Evolutionary conservation across 371 early-diverging fungal genomes (phyloP).

Genomic region (Mucor mucedo): DNA sequence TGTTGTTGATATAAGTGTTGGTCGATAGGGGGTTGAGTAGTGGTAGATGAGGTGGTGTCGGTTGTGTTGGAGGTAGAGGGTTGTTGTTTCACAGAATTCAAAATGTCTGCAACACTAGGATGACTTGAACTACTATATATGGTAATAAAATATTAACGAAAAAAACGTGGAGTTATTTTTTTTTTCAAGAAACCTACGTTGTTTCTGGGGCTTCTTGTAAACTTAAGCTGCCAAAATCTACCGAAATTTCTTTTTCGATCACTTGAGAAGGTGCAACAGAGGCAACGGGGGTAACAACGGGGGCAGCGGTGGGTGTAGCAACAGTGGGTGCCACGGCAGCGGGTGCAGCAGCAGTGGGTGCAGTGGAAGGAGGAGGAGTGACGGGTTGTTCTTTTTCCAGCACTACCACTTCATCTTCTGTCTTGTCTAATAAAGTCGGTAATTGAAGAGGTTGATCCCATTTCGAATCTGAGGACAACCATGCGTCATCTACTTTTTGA

Average conservation of each 20-base stretch:
- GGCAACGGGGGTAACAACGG: background rate
- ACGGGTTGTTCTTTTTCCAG: background rate
- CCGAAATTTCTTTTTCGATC: constrained; percentile 2
- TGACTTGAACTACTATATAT: constrained; percentile 21
- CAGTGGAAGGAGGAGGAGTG: too few species aligned
- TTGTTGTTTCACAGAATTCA: constrained; percentile 23
- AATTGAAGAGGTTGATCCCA: constrained; percentile 19
- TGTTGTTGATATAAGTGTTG: constrained; percentile 28
- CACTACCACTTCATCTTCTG: background rate
- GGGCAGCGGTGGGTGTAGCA: background rate
- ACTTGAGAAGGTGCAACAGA: background rate
- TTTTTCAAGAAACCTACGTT: constrained; percentile 5
- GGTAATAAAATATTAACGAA: constrained; percentile 3
- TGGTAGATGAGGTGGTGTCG: background rate
- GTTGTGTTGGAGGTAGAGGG: background rate
- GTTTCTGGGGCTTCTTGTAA: constrained; percentile 10
- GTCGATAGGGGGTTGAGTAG: background rate
- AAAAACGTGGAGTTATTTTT: background rate
- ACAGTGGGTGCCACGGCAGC: background rate
- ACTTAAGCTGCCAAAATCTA: constrained; percentile 11
- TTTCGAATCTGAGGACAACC: constrained; percentile 9
- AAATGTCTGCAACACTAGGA: constrained; percentile 18
- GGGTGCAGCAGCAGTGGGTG: background rate
- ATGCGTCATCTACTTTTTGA: constrained; percentile 18
- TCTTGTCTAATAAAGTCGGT: background rate